phyloP scores from a whole-genome alignment of 768 basidiomycete species.

The Boletellus ananas region DNA sequence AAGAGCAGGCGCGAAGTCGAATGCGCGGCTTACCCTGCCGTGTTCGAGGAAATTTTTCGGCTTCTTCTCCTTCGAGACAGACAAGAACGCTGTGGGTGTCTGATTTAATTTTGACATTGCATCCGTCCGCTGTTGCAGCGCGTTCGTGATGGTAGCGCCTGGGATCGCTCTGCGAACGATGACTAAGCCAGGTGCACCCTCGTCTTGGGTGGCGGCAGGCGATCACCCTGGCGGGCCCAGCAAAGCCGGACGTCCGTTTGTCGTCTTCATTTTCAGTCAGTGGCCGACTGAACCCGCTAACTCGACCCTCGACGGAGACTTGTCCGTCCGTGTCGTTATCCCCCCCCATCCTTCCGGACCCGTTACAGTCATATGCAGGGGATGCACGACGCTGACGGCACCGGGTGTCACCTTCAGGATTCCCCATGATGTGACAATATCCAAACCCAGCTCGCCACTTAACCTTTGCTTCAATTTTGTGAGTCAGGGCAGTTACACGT shows the following conservation, averaged over 20 bases:
- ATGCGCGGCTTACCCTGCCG: slow-evolving; percentile 27
- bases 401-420: slow-evolving; percentile 12
- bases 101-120: slow-evolving; percentile 29
- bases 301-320: slow-evolving; percentile 12
- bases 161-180: neutral
- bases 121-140: slow-evolving; percentile 6
- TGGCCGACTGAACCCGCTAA: neutral
- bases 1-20: slow-evolving; percentile 8
- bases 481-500: slow-evolving; percentile 26
- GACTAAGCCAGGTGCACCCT: slow-evolving; percentile 15
- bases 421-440: slow-evolving; percentile 13
- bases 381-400: slow-evolving; percentile 25
- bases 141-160: slow-evolving; percentile 17
- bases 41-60: slow-evolving; percentile 30
- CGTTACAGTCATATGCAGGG: slow-evolving; percentile 36
- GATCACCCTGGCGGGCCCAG: slow-evolving; percentile 20
- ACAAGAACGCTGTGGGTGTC: slow-evolving; percentile 16
- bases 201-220: slow-evolving; percentile 9
- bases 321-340: slow-evolving; percentile 31
- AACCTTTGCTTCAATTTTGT: slow-evolving; percentile 18
- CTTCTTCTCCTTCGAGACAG: slow-evolving; percentile 26
- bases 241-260: slow-evolving; percentile 14
- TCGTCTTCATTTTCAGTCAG: slow-evolving; percentile 10
- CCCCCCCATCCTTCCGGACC: slow-evolving; percentile 20
- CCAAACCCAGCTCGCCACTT: slow-evolving; percentile 20